Base-by-base conservation (phyloP, 257 asterid genomes). In the Cinchona pubescens region DNA sequence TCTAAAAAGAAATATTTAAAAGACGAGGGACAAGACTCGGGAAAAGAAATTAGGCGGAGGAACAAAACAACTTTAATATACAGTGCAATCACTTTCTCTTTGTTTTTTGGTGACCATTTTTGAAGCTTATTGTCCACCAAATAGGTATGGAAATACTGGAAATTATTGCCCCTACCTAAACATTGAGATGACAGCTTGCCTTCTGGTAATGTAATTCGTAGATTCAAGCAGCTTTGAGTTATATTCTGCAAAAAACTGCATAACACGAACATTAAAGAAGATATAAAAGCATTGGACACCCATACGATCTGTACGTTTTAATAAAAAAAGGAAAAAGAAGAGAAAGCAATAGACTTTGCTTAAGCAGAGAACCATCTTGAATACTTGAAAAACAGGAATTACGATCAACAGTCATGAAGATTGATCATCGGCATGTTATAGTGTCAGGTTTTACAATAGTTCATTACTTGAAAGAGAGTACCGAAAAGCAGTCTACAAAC, bases 161-260 rank as follows among this genome's bases (percentile, higher is more conserved):
- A 37, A 67, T n/a, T 46, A 55, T 35, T 53, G 55, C 51, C 25
- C 78, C 75, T 84, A 89, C 98, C 97, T 93, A n/a, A n/a, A n/a
- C n/a, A n/a, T n/a, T n/a, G n/a, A n/a, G n/a, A n/a, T 93, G 80
- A 91, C 80, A 65, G 96, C 96, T 79, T 93, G 98, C 81, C 98
- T 87, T 82, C 97, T 87, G 66, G 98, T 93, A 82, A 91, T 91
- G 81, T 93, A 93, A 78, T 89, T 91, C 42, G 86, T 75, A 49
- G 98, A 93, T 72, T 91, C 97, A 43, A 93, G 93, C 77, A 91
- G 86, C 88, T 91, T 91, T 21, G 92, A 87, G 88, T 93, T 93
- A 77, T 87, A 93, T 79, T 93, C 97, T 21, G 87, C 90, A 79
- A 93, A 91, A 84, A 93, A 93, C 98, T 91, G 74, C 34, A 74